Percentiles rank a stretch among this genome's conserved stretches.
These are phyloP conservation scores for Phytophthora niederhauseri DNA, from an alignment of 352 stramenopile genomes.

Conservation along the genomic window DNA sequence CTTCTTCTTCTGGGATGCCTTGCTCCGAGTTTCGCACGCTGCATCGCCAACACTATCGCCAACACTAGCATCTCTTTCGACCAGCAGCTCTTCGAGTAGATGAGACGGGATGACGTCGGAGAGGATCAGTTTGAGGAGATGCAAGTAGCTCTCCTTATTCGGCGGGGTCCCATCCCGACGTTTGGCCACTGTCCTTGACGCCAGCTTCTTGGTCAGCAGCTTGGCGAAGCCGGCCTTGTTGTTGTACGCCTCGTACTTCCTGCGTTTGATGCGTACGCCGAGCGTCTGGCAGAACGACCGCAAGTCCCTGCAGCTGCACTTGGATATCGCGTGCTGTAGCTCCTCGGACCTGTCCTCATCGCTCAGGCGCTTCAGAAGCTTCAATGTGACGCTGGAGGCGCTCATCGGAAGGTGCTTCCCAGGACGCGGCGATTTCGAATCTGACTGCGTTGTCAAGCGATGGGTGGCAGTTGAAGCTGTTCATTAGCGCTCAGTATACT, in stretches of 20 bases:
- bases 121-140: not conserved
- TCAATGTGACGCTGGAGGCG: not conserved
- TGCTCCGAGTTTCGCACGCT: not conserved
- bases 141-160: not conserved
- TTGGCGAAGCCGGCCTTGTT: constrained; percentile 1
- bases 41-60: too few relatives aligned
- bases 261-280: not conserved
- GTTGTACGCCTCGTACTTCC: constrained; percentile 5
- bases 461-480: not conserved
- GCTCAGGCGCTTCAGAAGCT: constrained; percentile 29
- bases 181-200: not conserved
- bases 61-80: not conserved
- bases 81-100: not conserved
- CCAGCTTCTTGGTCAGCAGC: constrained; percentile 6
- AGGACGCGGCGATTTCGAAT: not conserved
- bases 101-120: not conserved
- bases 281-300: constrained; percentile 1
- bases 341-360: constrained; percentile 16
- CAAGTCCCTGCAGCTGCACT: not conserved
- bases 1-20: constrained; percentile 11
- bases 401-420: not conserved
- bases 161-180: not conserved
- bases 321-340: not conserved
- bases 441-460: not conserved
- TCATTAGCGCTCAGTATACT: not conserved